These are phyloP conservation scores for Xylaria sp. DNA, from an alignment of 495 filamentous ascomycete species.

Conservation along the genomic window DNA sequence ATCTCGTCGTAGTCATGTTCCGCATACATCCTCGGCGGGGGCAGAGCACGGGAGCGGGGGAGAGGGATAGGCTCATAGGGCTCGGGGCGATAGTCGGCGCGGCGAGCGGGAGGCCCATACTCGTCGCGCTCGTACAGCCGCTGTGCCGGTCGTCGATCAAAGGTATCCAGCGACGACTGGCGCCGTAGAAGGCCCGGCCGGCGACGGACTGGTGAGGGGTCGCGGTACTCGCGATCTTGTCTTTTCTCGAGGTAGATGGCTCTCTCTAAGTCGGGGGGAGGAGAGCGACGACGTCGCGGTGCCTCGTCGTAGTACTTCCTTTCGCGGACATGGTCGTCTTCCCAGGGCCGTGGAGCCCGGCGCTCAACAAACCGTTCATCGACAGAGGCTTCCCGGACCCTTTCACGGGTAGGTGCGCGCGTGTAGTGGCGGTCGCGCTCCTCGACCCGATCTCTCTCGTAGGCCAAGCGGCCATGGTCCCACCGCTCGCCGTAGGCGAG, in stretches of 20 bases:
- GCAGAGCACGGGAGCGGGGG: conserved; percentile 53
- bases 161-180: conserved; percentile 57
- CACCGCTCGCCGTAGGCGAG: conserved; percentile 48
- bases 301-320: conserved; percentile 50
- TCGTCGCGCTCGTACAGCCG: conserved; percentile 57
- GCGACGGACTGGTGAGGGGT: conserved; percentile 45
- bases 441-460: conserved; percentile 44
- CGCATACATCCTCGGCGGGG: conserved; percentile 58
- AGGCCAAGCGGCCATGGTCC: conserved; percentile 50
- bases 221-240: conserved; percentile 38
- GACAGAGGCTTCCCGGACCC: conserved; percentile 40
- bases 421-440: conserved; percentile 45
- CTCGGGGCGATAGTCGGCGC: conserved; percentile 53
- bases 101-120: conserved; percentile 48
- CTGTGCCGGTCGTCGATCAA: conserved; percentile 56
- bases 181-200: conserved; percentile 46
- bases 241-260: conserved; percentile 45
- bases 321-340: conserved; percentile 47
- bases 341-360: conserved; percentile 42
- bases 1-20: conserved; percentile 66
- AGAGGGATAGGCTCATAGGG: conserved; percentile 61
- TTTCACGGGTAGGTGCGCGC: conserved; percentile 22
- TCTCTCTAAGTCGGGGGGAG: conserved; percentile 42
- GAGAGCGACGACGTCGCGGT: conserved; percentile 41
- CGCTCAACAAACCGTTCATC: conserved; percentile 41